These are phyloP conservation scores for Alternaria viburni DNA, from an alignment of 2,329 filamentous ascomycete species.

Conservation along the genomic window DNA sequence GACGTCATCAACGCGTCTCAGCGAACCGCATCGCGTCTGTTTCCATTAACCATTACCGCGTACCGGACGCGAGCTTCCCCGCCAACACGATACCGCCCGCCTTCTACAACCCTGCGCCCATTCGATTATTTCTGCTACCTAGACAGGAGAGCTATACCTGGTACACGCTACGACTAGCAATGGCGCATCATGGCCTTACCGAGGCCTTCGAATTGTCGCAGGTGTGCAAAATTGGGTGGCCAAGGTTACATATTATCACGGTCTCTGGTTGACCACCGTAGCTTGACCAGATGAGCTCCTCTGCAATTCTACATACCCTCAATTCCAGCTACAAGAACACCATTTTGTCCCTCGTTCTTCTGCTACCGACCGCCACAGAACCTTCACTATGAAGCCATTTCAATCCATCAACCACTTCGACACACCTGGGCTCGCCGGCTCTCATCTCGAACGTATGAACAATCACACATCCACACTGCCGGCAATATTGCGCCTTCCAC, in stretches of 20 bases:
- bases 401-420: not conserved
- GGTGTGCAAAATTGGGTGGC: rapidly evolving
- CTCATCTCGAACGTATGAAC: not conserved
- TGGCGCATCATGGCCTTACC: not conserved
- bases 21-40: not conserved
- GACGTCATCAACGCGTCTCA: not conserved
- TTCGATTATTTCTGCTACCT: not conserved
- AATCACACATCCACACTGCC: not conserved
- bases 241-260: rapidly evolving
- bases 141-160: not conserved
- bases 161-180: not conserved
- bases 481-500: not conserved
- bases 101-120: not conserved
- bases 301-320: no score
- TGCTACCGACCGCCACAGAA: not conserved
- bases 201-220: not conserved
- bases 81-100: no score
- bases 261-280: not conserved
- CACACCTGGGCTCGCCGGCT: not conserved
- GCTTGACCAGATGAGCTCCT: not conserved
- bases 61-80: not conserved
- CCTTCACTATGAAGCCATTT: not conserved
- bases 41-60: not conserved
- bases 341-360: rapidly evolving
- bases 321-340: not conserved